A percentile compares a stretch with the other conserved stretches of the same genome.
Evolutionary conservation across 2,329 filamentous ascomycete species (phyloP).

Genomic region (Pestalotiopsis sp.): DNA sequence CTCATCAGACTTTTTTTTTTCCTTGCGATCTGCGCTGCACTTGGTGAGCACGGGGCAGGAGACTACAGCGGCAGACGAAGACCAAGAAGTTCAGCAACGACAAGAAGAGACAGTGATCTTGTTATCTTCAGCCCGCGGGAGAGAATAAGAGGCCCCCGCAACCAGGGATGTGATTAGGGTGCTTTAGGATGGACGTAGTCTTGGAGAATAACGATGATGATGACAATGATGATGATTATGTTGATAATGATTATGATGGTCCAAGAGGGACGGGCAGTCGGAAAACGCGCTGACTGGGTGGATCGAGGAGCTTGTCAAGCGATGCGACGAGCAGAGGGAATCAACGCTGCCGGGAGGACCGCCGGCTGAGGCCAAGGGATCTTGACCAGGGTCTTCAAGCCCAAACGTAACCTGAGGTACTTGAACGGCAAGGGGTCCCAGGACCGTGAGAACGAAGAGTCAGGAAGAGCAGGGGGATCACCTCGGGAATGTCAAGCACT

Average conservation of each 20-base stretch:
- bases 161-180: slow-evolving; percentile 8
- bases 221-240: not conserved
- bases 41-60: not conserved
- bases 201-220: not conserved
- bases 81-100: not conserved
- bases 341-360: slow-evolving; percentile 16
- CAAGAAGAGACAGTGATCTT: not conserved
- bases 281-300: slow-evolving; percentile 15
- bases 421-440: slow-evolving; percentile 1
- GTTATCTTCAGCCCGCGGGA: slow-evolving; percentile 14
- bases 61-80: not conserved
- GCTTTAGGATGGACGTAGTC: slow-evolving; percentile 1
- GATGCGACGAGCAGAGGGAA: slow-evolving; percentile 13
- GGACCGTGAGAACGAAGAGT: not conserved
- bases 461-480: slow-evolving; percentile 1
- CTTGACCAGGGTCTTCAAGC: slow-evolving; percentile 23
- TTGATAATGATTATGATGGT: not conserved
- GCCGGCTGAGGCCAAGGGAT: slow-evolving; percentile 7
- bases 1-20: not conserved
- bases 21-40: slow-evolving; percentile 1
- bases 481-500: not conserved
- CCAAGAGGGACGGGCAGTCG: slow-evolving; percentile 8
- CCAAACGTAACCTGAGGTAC: slow-evolving; percentile 22
- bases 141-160: slow-evolving; percentile 13
- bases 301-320: not conserved